Evolutionary conservation across 192 early-diverging fungal species (phyloP).

Genomic region (Coemansia sp.): DNA sequence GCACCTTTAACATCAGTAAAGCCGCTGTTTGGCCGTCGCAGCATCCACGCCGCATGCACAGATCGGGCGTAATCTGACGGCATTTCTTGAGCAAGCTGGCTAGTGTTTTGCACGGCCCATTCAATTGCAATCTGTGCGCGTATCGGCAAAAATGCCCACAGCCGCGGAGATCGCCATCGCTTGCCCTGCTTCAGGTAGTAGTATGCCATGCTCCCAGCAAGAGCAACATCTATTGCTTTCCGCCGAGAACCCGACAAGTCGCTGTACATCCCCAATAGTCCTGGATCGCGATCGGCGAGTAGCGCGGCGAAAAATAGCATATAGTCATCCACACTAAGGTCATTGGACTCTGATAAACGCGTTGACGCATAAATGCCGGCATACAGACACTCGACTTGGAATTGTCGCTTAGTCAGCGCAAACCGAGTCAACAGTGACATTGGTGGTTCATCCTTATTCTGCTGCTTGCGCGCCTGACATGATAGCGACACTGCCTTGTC

Average conservation of each 20-base stretch:
- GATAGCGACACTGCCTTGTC: conserved; percentile 14
- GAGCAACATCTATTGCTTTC: conserved; percentile 6
- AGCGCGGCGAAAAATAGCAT: conserved; percentile 19
- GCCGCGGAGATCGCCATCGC: neutral
- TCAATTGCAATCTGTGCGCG: neutral
- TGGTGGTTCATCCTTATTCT: neutral
- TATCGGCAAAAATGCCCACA: neutral
- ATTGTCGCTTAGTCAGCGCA: conserved; percentile 22
- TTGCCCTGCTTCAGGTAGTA: conserved; percentile 8
- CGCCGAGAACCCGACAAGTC: neutral
- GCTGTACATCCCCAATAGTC: conserved; percentile 14
- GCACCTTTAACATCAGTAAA: conserved; percentile 15
- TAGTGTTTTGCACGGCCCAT: neutral
- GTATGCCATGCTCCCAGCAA: conserved; percentile 12
- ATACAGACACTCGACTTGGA: conserved; percentile 20
- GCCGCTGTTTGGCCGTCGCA: conserved; percentile 16
- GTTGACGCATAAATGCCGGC: conserved; percentile 20
- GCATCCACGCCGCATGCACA: conserved; percentile 29
- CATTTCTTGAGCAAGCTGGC: neutral
- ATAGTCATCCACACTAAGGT: neutral
- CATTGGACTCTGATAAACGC: neutral
- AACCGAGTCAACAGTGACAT: conserved; percentile 26
- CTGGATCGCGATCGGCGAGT: conserved; percentile 18
- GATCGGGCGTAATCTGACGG: neutral
- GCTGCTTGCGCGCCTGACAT: neutral